Conservation (phyloP, 202 grass and related monocot species). For the Schoenoplectus triqueter region DNA sequence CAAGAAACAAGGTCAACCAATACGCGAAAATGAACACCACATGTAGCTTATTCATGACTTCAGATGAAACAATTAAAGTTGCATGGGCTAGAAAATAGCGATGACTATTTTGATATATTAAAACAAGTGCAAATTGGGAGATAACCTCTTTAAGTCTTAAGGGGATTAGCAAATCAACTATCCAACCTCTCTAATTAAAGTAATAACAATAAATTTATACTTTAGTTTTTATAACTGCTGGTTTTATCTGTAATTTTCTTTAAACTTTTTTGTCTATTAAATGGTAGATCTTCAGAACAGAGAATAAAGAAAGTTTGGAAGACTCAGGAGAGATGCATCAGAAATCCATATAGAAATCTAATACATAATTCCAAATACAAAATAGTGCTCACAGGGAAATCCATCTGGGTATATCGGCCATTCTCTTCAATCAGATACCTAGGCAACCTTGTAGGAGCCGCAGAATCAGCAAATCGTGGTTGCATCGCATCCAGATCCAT, state of each 20-base stretch:
- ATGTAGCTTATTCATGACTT: background rate
- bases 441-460: slow-evolving; percentile 52
- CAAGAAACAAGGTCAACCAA: slow-evolving; percentile 35
- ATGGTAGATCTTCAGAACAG: background rate
- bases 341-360: slow-evolving; percentile 36
- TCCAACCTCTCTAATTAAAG: background rate
- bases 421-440: slow-evolving; percentile 63
- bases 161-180: background rate
- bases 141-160: background rate
- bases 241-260: background rate
- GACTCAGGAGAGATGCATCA: slow-evolving; percentile 2
- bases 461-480: slow-evolving; percentile 53
- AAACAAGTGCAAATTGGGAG: slow-evolving; percentile 10
- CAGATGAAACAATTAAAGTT: slow-evolving; percentile 15
- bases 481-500: slow-evolving; percentile 60
- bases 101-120: slow-evolving; percentile 7
- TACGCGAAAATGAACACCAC: slow-evolving; percentile 25
- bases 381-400: slow-evolving; percentile 36
- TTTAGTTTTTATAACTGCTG: background rate
- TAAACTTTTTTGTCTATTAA: background rate
- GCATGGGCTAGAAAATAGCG: background rate
- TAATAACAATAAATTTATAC: slow-evolving; percentile 15
- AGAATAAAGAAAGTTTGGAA: background rate
- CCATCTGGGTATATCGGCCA: slow-evolving; percentile 44
- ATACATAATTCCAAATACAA: slow-evolving; percentile 28